A percentile compares a stretch with the other conserved stretches of the same genome.
These are phyloP conservation scores for Monilinia vaccinii-corymbosi DNA, from an alignment of 2,329 filamentous ascomycete species.

Conservation along the genomic window DNA sequence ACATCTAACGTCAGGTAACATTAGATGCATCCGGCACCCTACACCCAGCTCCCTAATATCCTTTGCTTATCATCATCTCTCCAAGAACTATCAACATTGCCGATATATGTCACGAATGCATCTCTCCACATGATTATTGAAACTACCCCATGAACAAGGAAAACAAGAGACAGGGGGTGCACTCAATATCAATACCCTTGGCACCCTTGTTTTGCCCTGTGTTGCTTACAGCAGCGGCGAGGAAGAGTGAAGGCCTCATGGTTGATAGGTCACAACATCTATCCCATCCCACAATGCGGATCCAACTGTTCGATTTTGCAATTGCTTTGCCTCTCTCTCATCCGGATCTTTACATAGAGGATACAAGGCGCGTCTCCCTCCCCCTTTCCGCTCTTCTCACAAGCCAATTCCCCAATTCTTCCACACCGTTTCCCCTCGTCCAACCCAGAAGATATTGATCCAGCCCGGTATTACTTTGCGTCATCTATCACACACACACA, in stretches of 20 bases:
- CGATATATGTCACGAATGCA: not conserved
- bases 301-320: not conserved
- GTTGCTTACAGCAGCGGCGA: slow-evolving; percentile 10
- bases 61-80: not conserved
- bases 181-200: slow-evolving; percentile 6
- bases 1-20: slow-evolving; percentile 1
- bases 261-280: not conserved
- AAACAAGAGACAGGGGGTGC: not conserved
- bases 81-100: not conserved
- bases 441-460: not conserved
- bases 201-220: slow-evolving; percentile 2
- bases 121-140: not conserved
- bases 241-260: slow-evolving; percentile 7
- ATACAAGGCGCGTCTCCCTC: not conserved
- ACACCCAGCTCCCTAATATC: not conserved
- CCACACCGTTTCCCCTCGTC: no score
- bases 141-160: not conserved
- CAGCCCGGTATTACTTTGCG: not conserved
- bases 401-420: not conserved
- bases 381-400: not conserved
- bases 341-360: no score
- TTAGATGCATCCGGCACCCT: not conserved
- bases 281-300: not conserved
- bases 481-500: not conserved
- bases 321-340: slow-evolving; percentile 2